These are phyloP conservation scores for Syncephalastrum racemosum DNA, from an alignment of 371 early-diverging fungal genomes.

Conservation along the genomic window DNA sequence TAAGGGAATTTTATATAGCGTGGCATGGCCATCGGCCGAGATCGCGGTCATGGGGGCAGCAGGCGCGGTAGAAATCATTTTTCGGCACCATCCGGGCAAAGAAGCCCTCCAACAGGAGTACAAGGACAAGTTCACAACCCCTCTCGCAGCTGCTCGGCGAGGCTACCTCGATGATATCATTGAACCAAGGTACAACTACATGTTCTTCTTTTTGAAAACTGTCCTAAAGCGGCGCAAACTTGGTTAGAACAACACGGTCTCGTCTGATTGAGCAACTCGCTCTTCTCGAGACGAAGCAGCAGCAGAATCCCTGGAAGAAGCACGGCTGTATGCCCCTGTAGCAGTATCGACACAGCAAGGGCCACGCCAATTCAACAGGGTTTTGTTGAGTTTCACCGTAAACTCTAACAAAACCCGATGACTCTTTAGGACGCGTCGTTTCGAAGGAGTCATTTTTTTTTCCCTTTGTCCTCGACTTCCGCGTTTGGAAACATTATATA, in stretches of 20 bases:
- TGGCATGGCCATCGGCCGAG: conserved; percentile 96
- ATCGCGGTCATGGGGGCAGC: conserved; percentile 98
- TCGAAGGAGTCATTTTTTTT: not conserved
- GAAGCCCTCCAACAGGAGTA: conserved; percentile 84
- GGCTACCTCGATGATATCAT: conserved; percentile 96
- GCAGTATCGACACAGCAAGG: conserved; percentile 2
- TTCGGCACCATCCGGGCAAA: conserved; percentile 73
- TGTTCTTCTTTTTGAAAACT: not conserved
- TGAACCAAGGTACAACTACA: conserved; percentile 58
- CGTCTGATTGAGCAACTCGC: conserved; percentile 89
- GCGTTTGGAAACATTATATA: no score
- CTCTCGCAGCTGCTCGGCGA: conserved; percentile 93
- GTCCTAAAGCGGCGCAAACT: not conserved
- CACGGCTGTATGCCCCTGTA: conserved; percentile 94
- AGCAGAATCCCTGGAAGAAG: conserved; percentile 86
- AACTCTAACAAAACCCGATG: not conserved
- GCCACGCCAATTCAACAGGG: no score
- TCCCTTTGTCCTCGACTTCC: no score
- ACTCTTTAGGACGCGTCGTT: not conserved
- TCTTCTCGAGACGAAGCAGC: conserved; percentile 73
- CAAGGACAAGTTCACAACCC: conserved; percentile 91
- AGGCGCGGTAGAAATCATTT: conserved; percentile 97
- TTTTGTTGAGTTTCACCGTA: not conserved
- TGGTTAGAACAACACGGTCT: conserved; percentile 66
- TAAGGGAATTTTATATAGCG: conserved; percentile 49